Percentiles rank a stretch among this genome's conserved stretches.
Conservation (phyloP, 306 rosid species). For the Cyclanthera cordifolia region DNA sequence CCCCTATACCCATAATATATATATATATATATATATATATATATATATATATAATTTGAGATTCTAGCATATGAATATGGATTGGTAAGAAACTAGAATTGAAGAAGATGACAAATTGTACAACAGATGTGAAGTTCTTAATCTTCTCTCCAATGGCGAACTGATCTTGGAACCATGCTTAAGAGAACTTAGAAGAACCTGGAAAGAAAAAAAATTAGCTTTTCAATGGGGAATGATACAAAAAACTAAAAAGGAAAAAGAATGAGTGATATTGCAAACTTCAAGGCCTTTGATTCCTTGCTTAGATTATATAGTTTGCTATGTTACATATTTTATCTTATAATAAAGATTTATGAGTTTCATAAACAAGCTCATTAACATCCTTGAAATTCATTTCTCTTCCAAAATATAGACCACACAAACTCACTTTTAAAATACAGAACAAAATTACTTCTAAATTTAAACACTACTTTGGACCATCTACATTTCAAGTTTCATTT, state of each 20-base stretch:
- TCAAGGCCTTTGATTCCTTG: not conserved
- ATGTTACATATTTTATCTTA: not conserved
- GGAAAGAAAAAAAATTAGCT: not conserved
- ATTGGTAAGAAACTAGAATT: not conserved
- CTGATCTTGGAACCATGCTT: not conserved
- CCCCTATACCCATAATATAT: not conserved
- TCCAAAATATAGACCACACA: too few relatives aligned
- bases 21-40: too few relatives aligned
- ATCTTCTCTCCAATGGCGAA: not conserved
- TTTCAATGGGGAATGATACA: not conserved
- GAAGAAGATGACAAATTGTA: not conserved
- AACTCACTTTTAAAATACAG: too few relatives aligned
- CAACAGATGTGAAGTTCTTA: not conserved
- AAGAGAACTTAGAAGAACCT: not conserved
- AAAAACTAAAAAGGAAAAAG: too few relatives aligned
- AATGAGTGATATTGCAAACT: not conserved
- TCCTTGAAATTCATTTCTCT: too few relatives aligned
- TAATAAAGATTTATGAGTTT: not conserved
- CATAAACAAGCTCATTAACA: too few relatives aligned
- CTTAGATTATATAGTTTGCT: not conserved
- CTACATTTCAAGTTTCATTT: too few relatives aligned
- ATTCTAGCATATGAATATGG: not conserved
- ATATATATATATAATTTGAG: not conserved
- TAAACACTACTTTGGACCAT: too few relatives aligned
- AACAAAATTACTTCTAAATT: too few relatives aligned